Percentiles rank a stretch among this genome's conserved stretches.
These are phyloP conservation scores for Thinopyrum obtusiflorum DNA, from an alignment of 202 grass and related monocot species.

Conservation along the genomic window DNA sequence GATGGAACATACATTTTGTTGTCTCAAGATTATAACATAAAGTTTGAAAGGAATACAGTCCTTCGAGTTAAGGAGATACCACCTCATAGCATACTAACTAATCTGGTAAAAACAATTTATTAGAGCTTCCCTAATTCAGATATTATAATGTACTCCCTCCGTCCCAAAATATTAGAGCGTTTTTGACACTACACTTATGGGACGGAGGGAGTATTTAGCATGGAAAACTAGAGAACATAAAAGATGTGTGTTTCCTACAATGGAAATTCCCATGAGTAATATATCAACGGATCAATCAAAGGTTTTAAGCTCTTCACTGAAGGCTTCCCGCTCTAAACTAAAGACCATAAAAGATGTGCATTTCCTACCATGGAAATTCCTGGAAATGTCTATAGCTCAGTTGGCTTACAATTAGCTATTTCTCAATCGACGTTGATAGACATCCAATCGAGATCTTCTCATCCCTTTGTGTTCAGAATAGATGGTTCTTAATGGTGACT, in stretches of 20 bases:
- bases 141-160: neutral
- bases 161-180: no score
- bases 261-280: neutral
- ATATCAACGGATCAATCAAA: neutral
- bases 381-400: neutral
- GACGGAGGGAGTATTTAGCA: neutral
- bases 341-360: neutral
- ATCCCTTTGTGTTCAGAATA: neutral
- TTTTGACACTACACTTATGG: no score
- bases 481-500: no score
- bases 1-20: conserved; percentile 14
- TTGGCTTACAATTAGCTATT: neutral
- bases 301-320: conserved; percentile 1
- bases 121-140: neutral
- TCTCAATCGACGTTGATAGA: neutral
- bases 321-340: neutral
- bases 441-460: neutral
- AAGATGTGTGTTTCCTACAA: neutral
- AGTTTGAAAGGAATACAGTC: neutral
- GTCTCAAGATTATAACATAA: neutral
- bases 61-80: neutral
- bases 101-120: neutral
- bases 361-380: neutral
- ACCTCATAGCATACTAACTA: neutral
- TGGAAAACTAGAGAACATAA: neutral